Evolutionary conservation across 768 basidiomycete species (phyloP), one percentile per base, ranked within the genome.

Genomic region (Mycena vulgaris): DNA sequence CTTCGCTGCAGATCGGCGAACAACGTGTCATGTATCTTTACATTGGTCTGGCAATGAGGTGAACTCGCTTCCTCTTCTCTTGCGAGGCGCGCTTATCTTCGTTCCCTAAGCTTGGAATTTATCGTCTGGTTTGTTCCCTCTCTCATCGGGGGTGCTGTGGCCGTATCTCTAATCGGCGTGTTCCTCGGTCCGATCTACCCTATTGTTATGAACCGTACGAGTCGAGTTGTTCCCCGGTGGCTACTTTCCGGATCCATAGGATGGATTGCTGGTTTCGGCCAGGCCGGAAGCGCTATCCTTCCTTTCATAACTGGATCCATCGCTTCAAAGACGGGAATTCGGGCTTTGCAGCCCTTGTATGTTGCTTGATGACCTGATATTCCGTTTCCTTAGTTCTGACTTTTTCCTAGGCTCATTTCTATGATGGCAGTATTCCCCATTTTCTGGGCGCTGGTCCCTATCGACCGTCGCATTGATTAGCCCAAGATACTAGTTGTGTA

Each of bases 101-200:
- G 7, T 39, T 25, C n/a, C 3, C 57, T 35, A 51, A 90, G 90
- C 2, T 83, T 94, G 25, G 89, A 93, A 76, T 73, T 94, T 28
- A 71, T 90, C 11, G 81, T 94, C 42, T 95, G 93, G 93, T 83
- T 91, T 40, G 87, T 90, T 0, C 90, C 90, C 31, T 90, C 88
- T 9, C 81, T 94, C 35, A 81, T 92, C 21, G 91, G 88, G 2
- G 85, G 88, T 69, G 92, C 88, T 1, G 83, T 93, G 3, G 88
- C 90, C 0, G 84, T 94, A 31, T 85, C 90, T 5, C 72, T 93
- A 39, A 80, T 93, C 17, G 93, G 93, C 27, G 57, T 93, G 9
- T 77, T 93, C 35, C 82, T 95, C 19, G 93, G 92, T 0, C 92
- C 92, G 2, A 88, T 94, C 82, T 94, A 91, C 75, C 92, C 92